Base-by-base conservation (phyloP, 768 basidiomycete genomes). In the Suillus bovinus region DNA sequence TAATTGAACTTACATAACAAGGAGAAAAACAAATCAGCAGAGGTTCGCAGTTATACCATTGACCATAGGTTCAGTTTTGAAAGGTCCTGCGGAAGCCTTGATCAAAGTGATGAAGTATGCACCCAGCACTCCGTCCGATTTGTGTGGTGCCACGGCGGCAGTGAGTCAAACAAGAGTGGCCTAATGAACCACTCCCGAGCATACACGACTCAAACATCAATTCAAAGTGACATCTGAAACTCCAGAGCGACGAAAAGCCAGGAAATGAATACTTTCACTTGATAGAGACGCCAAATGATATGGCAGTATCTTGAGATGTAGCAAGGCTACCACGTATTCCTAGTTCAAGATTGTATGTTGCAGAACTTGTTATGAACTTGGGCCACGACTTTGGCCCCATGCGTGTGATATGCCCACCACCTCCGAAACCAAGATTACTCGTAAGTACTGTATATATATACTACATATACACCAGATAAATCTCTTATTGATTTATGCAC, bases 1-100 rank as follows among this genome's bases (percentile, higher is more conserved):
- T 41, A 64, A 69, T n/a, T 64, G 64, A 64, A 74, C 74, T 74
- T 76, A 75, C 73, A 76, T 77, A 77, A 77, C 72, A 39, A 67
- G 54, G 49, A 73, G 47, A 56, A 60, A 66, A 67, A 55, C 22
- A 60, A 60, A 70, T 72, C 61, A 77, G 66, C 58, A 68, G 60
- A 60, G 66, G 60, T 61, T 67, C 63, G 64, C 68, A 63, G 72
- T 67, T 74, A 71, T 75, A 75, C 65, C 70, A 71, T 70, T 36
- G 57, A 61, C 72, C 72, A 70, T 61, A 69, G 69, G 67, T 58
- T 68, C 62, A 72, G 59, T 67, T 64, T 68, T 71, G 73, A 59
- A 61, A 58, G 58, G 63, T 67, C 62, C 57, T 53, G 63, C 57
- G 64, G 56, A 58, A 61, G 60, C 58, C 52, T 61, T 46, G 63